Conservation (phyloP, 176 grass and related monocot genomes). For the Rhynchospora tenuis region DNA sequence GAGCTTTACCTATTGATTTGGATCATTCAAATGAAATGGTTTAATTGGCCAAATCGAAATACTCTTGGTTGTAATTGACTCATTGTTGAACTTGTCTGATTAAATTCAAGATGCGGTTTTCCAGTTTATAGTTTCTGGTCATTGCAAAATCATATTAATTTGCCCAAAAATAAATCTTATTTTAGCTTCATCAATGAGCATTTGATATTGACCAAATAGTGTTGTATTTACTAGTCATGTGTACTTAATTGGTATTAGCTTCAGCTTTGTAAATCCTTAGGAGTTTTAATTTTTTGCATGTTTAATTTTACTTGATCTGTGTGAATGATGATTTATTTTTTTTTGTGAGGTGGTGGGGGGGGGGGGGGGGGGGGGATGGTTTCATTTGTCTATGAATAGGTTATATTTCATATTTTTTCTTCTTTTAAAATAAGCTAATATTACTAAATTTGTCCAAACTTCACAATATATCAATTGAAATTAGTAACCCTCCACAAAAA, state of each 20-base stretch:
- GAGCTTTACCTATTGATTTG: not conserved
- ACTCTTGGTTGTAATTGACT: not conserved
- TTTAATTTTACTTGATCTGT: not conserved
- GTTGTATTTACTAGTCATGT: not conserved
- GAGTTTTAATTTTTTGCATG: not conserved
- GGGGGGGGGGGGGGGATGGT: not conserved
- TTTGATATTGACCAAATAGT: not conserved
- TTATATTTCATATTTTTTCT: not conserved
- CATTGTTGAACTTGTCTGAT: not conserved
- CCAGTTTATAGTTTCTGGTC: not conserved
- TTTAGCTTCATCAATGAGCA: not conserved
- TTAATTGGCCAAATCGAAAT: not conserved
- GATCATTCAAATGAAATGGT: not conserved
- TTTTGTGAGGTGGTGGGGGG: no score
- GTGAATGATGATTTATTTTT: not conserved
- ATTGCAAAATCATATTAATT: not conserved
- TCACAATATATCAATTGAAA: conserved; percentile 10
- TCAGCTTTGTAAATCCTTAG: not conserved
- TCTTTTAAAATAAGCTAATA: conserved; percentile 5
- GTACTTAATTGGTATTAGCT: not conserved
- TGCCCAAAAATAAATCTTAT: not conserved
- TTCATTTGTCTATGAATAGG: not conserved
- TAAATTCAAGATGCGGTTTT: not conserved
- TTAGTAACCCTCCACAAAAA: not conserved
- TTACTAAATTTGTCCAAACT: not conserved